Percentiles rank a stretch among this genome's conserved stretches.
These are phyloP conservation scores for Lepidium sativum DNA, from an alignment of 345 rosid genomes.

Conservation along the genomic window DNA sequence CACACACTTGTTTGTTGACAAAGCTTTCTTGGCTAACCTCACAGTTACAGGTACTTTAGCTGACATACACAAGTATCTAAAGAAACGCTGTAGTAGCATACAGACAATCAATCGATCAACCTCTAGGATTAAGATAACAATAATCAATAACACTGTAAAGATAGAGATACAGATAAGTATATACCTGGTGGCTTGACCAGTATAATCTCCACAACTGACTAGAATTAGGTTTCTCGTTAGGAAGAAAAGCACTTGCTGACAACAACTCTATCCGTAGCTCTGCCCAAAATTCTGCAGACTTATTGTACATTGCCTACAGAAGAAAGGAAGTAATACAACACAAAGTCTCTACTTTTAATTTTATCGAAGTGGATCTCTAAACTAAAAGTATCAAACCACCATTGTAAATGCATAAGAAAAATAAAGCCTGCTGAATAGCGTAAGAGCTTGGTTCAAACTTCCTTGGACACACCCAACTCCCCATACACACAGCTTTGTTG, in stretches of 20 bases:
- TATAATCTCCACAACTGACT: constrained; percentile 97
- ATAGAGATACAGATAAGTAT: neutral
- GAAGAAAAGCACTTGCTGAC: constrained; percentile 66
- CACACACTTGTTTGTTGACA: constrained; percentile 69
- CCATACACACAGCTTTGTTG: neutral
- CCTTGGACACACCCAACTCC: neutral
- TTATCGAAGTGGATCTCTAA: constrained; percentile 1
- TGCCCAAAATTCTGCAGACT: constrained; percentile 98
- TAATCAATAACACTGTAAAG: neutral
- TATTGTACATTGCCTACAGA: constrained; percentile 76
- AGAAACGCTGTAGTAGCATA: constrained; percentile 71
- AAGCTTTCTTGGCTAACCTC: constrained; percentile 76
- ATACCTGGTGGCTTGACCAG: constrained; percentile 99
- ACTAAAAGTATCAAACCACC: constrained; percentile 8
- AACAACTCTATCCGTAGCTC: constrained; percentile 92
- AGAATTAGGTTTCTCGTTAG: constrained; percentile 67
- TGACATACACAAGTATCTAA: constrained; percentile 97
- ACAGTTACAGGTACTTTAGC: constrained; percentile 96
- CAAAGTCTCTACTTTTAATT: neutral
- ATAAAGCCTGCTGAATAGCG: constrained; percentile 3
- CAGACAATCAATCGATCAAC: neutral
- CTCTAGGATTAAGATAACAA: constrained; percentile 6
- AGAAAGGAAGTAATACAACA: constrained; percentile 11
- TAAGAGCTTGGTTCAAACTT: constrained; percentile 12
- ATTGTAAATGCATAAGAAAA: constrained; percentile 1